Percentiles rank a stretch among this genome's conserved stretches.
Evolutionary conservation across 2,329 filamentous ascomycete genomes (phyloP).

Genomic region (Microcyclospora tardicrescens): DNA sequence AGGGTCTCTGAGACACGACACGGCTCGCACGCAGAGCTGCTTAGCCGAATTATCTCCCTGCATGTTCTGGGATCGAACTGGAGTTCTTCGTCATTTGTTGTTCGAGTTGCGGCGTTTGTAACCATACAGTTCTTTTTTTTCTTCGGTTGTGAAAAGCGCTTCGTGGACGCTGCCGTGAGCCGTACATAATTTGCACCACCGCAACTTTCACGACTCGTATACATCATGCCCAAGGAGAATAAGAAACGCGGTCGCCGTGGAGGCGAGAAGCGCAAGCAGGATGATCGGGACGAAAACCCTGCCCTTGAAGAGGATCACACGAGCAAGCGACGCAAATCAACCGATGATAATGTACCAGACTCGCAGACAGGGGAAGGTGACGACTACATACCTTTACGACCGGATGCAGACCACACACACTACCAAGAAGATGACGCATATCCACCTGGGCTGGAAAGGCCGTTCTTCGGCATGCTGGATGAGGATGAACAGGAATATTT

Average conservation of each 20-base stretch:
- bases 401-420: conserved; percentile 8
- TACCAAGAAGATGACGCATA: conserved; percentile 15
- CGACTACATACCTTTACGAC: conserved; percentile 9
- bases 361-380: background rate
- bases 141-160: no score
- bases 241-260: conserved; percentile 45
- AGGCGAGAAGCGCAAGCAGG: conserved; percentile 39
- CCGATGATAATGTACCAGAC: conserved; percentile 4
- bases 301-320: conserved; percentile 22
- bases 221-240: conserved; percentile 45
- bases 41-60: no score
- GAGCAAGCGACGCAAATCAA: conserved; percentile 27
- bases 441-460: conserved; percentile 40
- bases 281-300: conserved; percentile 28
- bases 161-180: no score
- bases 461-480: conserved; percentile 87
- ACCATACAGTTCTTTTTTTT: no score
- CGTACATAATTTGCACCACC: no score
- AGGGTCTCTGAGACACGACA: no score
- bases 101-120: no score
- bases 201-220: background rate
- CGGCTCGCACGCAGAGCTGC: no score
- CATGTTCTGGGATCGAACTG: no score
- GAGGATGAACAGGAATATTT: conserved; percentile 96
- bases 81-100: no score